These are phyloP conservation scores for Cucurbita moschata DNA, from an alignment of 306 rosid genomes.

Conservation along the genomic window DNA sequence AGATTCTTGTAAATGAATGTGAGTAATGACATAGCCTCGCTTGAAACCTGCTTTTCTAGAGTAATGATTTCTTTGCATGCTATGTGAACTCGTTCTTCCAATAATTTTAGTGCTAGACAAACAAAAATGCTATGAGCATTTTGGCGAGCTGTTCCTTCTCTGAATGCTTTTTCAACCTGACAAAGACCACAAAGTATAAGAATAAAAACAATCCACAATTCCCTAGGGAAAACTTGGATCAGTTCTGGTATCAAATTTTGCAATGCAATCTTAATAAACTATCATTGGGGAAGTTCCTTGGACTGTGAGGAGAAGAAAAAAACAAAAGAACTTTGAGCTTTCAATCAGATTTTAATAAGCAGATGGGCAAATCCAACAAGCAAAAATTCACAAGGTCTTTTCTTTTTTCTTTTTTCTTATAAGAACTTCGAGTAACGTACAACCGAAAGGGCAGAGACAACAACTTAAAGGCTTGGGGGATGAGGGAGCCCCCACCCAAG, in stretches of 20 bases:
- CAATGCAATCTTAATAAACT: not conserved
- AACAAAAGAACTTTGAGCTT: not conserved
- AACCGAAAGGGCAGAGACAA: no score
- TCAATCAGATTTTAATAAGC: not conserved
- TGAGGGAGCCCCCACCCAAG: not conserved
- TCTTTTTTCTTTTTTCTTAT: no score
- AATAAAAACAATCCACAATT: not conserved
- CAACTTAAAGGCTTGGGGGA: no score
- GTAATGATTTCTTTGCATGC: slow-evolving; percentile 97
- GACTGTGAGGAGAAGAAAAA: not conserved
- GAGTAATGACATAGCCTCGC: slow-evolving; percentile 15
- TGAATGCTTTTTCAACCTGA: slow-evolving; percentile 97
- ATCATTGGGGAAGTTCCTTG: not conserved
- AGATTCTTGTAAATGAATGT: not conserved
- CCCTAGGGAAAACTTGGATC: not conserved
- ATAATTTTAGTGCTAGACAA: slow-evolving; percentile 82
- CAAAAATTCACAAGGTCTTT: not conserved
- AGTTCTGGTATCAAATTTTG: not conserved
- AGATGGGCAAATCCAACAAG: not conserved
- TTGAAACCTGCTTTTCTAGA: slow-evolving; percentile 78
- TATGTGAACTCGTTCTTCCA: slow-evolving; percentile 94
- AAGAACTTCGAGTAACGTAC: no score
- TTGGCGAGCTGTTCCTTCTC: slow-evolving; percentile 99
- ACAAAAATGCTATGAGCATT: slow-evolving; percentile 98
- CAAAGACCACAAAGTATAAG: not conserved